A percentile compares a stretch with the other conserved stretches of the same genome.
phyloP scores from a whole-genome alignment of 2,329 filamentous ascomycete species.

The Talaromyces sp. region DNA sequence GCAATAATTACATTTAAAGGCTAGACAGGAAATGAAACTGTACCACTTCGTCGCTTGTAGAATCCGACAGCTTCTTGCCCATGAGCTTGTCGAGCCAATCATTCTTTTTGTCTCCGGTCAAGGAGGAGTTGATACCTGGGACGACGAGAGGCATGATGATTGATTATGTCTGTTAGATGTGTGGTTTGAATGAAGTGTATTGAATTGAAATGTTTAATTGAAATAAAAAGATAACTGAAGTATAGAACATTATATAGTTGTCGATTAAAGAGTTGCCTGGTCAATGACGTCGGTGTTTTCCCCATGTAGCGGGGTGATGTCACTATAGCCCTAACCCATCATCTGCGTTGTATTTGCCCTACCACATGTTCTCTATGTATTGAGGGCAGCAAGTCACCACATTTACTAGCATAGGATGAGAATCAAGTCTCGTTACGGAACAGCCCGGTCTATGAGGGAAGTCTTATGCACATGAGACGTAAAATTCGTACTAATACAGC shows the following conservation, averaged over 20 bases:
- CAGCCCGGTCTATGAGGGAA: neutral
- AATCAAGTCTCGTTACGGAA: no score
- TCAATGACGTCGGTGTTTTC: constrained; percentile 6
- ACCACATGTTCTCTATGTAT: no score
- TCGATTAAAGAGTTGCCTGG: neutral
- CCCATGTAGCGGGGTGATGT: constrained; percentile 7
- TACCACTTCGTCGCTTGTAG: constrained; percentile 34
- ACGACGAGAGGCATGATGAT: constrained; percentile 46
- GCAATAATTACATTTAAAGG: neutral
- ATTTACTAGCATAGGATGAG: no score
- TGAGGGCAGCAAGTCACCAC: no score
- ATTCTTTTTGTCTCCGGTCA: constrained; percentile 30
- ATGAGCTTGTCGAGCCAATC: constrained; percentile 46
- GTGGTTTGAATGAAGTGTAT: no score
- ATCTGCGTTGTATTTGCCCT: neutral
- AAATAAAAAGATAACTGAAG: neutral
- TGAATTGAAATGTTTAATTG: neutral
- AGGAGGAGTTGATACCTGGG: constrained; percentile 38
- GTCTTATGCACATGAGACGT: neutral
- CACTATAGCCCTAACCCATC: neutral
- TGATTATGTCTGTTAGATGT: neutral
- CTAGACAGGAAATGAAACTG: constrained; percentile 7
- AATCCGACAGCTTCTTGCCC: constrained; percentile 45
- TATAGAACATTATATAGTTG: no score
- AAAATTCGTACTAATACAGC: neutral